These are phyloP conservation scores for Debaryomyces psychrophilus DNA, from an alignment of 1,139 yeast species.

Conservation along the genomic window DNA sequence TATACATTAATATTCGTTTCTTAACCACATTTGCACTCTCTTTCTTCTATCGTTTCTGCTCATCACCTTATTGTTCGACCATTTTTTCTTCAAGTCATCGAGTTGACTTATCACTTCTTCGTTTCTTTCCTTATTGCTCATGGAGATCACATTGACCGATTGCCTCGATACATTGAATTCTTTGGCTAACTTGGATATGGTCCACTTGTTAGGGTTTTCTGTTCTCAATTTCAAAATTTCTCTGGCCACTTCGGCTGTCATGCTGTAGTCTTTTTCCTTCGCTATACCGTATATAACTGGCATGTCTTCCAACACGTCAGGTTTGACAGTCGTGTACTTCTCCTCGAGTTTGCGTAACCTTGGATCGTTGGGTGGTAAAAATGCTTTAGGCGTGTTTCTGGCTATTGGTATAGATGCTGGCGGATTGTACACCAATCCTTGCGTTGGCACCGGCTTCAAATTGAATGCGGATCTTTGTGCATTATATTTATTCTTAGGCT, in stretches of 20 bases:
- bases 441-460: constrained; percentile 44
- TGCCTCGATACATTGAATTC: constrained; percentile 49
- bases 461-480: constrained; percentile 44
- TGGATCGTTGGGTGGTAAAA: constrained; percentile 67
- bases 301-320: constrained; percentile 53
- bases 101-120: constrained; percentile 19
- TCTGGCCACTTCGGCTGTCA: constrained; percentile 61
- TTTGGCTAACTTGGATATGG: constrained; percentile 67
- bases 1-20: constrained; percentile 48
- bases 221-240: constrained; percentile 66
- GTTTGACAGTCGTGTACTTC: constrained; percentile 28
- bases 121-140: constrained; percentile 18
- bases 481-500: constrained; percentile 44
- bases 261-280: constrained; percentile 55
- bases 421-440: constrained; percentile 46
- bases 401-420: constrained; percentile 37
- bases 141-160: constrained; percentile 34
- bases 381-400: constrained; percentile 66
- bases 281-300: constrained; percentile 50
- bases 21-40: constrained; percentile 64
- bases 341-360: constrained; percentile 43
- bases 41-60: constrained; percentile 59
- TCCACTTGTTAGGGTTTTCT: constrained; percentile 65
- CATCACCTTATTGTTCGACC: constrained; percentile 16
- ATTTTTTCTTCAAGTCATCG: constrained; percentile 17